Conservation (phyloP, 2,329 filamentous ascomycete genomes). For the Pestalotiopsis fici region DNA sequence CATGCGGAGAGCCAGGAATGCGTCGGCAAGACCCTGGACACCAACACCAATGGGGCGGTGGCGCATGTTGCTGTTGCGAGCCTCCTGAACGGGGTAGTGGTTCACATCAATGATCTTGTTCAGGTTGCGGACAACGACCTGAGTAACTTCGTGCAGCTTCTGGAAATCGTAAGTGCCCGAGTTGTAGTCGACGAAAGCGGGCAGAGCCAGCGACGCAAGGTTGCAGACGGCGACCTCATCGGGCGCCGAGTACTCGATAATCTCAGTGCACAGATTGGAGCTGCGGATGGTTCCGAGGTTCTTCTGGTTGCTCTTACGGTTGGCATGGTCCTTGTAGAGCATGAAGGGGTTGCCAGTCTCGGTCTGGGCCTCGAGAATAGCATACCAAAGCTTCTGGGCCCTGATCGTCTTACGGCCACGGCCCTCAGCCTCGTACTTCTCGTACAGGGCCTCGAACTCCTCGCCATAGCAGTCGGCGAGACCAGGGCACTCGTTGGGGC, state of each 20-base stretch:
- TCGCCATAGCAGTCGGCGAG: conserved; percentile 97
- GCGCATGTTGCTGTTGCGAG: conserved; percentile 93
- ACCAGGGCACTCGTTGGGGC: conserved; percentile 92
- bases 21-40: conserved; percentile 96
- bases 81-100: conserved; percentile 96
- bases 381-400: conserved; percentile 99
- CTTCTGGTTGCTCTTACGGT: conserved; percentile 99
- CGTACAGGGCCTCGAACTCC: conserved; percentile 93
- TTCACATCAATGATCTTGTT: conserved; percentile 99
- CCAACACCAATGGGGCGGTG: conserved; percentile 95
- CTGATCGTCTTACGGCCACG: conserved; percentile 89
- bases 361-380: conserved; percentile 95
- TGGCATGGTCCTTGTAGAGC: conserved; percentile 98
- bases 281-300: conserved; percentile 97
- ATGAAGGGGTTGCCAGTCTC: conserved; percentile 99
- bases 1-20: conserved; percentile 94
- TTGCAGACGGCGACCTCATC: conserved; percentile 99
- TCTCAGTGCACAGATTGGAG: conserved; percentile 98
- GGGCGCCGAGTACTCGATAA: conserved; percentile 94
- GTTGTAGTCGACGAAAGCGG: conserved; percentile 85
- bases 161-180: conserved; percentile 90
- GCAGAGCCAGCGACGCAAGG: conserved; percentile 89
- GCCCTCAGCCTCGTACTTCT: conserved; percentile 86
- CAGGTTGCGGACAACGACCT: conserved; percentile 90
- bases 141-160: conserved; percentile 92